These are phyloP conservation scores for Aspergillus floridensis DNA, from an alignment of 2,329 filamentous ascomycete genomes.

Conservation along the genomic window DNA sequence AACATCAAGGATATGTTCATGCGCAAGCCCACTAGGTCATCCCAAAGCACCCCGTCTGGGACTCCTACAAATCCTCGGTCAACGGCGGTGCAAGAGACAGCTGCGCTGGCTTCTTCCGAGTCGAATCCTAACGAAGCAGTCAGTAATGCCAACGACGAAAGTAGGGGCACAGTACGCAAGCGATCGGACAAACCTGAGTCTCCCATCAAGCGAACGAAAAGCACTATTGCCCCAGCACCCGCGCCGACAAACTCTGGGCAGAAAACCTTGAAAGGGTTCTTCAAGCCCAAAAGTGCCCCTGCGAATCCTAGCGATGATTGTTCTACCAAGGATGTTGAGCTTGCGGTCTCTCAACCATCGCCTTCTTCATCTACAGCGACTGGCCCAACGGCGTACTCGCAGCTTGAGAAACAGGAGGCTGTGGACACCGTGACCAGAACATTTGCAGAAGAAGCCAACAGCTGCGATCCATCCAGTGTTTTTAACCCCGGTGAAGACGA, in stretches of 20 bases:
- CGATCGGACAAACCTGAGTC: conserved; percentile 37
- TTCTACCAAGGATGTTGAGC: neutral
- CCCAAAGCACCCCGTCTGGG: conserved; percentile 14
- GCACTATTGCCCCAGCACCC: conserved; percentile 26
- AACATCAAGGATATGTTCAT: conserved; percentile 94
- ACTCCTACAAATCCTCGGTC: neutral
- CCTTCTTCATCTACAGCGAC: neutral
- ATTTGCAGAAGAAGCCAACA: neutral
- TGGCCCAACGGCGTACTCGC: neutral
- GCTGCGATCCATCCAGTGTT: conserved; percentile 10
- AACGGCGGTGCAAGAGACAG: neutral
- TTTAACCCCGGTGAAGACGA: conserved; percentile 37
- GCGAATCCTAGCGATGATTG: neutral
- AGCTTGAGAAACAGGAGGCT: neutral
- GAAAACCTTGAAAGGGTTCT: conserved; percentile 73
- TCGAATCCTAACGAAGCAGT: neutral
- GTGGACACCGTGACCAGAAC: neutral
- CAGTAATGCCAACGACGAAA: neutral
- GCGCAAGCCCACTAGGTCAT: conserved; percentile 48
- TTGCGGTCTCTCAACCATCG: neutral
- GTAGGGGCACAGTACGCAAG: conserved; percentile 31
- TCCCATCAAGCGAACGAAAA: conserved; percentile 53
- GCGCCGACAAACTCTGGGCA: conserved; percentile 48
- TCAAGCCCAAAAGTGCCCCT: conserved; percentile 58
- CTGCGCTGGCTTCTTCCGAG: neutral